Conservation (phyloP, 305 asterid species). For the Andrographis paniculata region DNA sequence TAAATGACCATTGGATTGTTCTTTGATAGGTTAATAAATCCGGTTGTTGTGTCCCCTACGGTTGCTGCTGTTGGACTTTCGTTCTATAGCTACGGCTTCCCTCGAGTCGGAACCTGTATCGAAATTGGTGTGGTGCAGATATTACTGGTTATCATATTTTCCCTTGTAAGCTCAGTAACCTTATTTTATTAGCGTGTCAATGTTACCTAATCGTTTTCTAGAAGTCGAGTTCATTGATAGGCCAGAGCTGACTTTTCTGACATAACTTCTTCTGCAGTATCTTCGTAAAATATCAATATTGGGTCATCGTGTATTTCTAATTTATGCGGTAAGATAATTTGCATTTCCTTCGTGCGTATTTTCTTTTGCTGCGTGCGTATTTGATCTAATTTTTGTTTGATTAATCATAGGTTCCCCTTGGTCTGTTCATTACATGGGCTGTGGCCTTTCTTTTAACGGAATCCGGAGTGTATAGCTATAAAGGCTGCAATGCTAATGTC, state of each 20-base stretch:
- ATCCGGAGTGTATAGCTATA: constrained; percentile 69
- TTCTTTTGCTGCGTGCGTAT: constrained; percentile 1
- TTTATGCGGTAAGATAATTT: constrained; percentile 60
- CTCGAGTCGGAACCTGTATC: constrained; percentile 79
- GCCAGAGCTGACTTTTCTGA: not conserved
- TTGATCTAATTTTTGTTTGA: constrained; percentile 10
- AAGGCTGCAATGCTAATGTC: constrained; percentile 71
- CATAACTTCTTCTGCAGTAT: constrained; percentile 49
- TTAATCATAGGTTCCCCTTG: constrained; percentile 70
- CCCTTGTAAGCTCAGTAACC: constrained; percentile 62
- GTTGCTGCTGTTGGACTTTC: constrained; percentile 98
- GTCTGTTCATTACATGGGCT: constrained; percentile 81
- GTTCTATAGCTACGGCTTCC: constrained; percentile 90
- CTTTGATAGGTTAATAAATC: constrained; percentile 66
- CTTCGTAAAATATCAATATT: constrained; percentile 85
- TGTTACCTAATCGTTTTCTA: too few species aligned
- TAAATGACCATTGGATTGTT: not conserved
- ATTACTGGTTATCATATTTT: constrained; percentile 65
- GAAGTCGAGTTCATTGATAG: too few species aligned
- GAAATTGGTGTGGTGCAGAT: constrained; percentile 92
- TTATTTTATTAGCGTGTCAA: not conserved
- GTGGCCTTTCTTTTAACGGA: constrained; percentile 73
- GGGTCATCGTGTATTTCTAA: constrained; percentile 87
- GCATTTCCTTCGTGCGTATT: not conserved
- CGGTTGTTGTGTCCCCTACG: constrained; percentile 93